Base-by-base conservation (phyloP, 2,329 filamentous ascomycete species). In the Colletotrichum nymphaeae region DNA sequence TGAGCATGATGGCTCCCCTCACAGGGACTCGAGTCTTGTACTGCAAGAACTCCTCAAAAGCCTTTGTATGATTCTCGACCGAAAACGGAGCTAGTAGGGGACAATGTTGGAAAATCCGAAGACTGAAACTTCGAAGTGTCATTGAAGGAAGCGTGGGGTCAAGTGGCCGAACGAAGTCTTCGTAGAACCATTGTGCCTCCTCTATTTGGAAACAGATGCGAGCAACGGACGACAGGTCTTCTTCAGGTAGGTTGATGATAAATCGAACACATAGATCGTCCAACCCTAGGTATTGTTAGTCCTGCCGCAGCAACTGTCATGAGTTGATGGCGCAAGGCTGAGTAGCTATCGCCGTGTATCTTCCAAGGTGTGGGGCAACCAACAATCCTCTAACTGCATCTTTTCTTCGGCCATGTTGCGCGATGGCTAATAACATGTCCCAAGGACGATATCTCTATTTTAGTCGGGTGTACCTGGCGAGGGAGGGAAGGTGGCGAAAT, bases 131-230 rank as follows among this genome's bases (percentile, higher is more conserved):
- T 77, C 94, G 92, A 42, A 99, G 89, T 58, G 92, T 91, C 88
- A 98, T 93, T 68, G 93, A 95, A 5, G 97, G 97, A 12, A 99
- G 88, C 52, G 89, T 89, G 65, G 95, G 93, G 83, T 98, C 94
- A 76, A 97, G 88, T 52, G 96, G 95, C 60, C 97, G 94, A 82
- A 99, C 95, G 81, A 99, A 99, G 84, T 99, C 97, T 87, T 99
- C 97, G 90, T 99, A 99, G 85, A 97, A 99, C 97, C 97, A 99
- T 91, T 99, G 97, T 78, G 97, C 97, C 85, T 99, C 97, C 84
- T 99, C 97, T 78, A 99, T 94, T 85, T 98, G 95, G 83, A 99
- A 99, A 85, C 96, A 98, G 84, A 99, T 97, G 80, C 97, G 93
- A 81, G 95, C 94, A 71, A 98, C 94, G 2, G 94, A 95, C 76